Evolutionary conservation across 805 yeast genomes (phyloP).

Genomic region (Zygotorulaspora florentina): DNA sequence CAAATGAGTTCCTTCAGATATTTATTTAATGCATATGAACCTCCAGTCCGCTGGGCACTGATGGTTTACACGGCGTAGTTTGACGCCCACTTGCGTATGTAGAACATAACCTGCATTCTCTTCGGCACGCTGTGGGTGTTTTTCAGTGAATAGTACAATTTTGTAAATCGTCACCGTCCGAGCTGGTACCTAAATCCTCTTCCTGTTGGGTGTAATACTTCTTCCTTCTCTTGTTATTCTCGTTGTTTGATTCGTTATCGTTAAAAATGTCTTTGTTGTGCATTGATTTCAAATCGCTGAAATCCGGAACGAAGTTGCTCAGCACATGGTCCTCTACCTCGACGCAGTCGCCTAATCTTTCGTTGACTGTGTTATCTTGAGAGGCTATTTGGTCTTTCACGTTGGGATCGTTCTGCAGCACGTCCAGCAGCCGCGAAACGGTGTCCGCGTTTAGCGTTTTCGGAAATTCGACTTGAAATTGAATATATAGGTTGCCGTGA

Average conservation of each 20-base stretch:
- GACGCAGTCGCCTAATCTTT: conserved; percentile 18
- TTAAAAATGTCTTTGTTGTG: conserved; percentile 2
- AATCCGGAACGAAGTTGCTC: conserved; percentile 16
- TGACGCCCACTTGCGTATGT: no score
- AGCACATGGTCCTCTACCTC: conserved; percentile 27
- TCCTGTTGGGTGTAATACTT: not conserved
- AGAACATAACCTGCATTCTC: no score
- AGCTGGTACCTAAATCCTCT: conserved; percentile 5
- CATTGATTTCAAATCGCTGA: conserved; percentile 5
- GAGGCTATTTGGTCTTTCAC: conserved; percentile 13
- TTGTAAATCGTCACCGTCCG: conserved; percentile 3
- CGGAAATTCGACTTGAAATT: conserved; percentile 59
- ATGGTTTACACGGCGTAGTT: no score
- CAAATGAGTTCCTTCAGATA: no score
- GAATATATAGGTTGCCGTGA: conserved; percentile 56
- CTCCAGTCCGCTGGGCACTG: no score
- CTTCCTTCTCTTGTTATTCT: conserved; percentile 4
- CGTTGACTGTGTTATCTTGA: conserved; percentile 10
- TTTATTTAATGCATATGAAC: no score
- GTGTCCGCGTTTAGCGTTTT: conserved; percentile 20
- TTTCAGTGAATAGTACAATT: conserved; percentile 9
- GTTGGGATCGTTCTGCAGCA: conserved; percentile 19
- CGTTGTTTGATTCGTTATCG: not conserved
- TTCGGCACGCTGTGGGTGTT: no score
- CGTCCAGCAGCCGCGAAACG: conserved; percentile 13